Evolutionary conservation across 345 rosid species (phyloP), one percentile per base, ranked within the genome.

Genomic region (Triadica sebifera): DNA sequence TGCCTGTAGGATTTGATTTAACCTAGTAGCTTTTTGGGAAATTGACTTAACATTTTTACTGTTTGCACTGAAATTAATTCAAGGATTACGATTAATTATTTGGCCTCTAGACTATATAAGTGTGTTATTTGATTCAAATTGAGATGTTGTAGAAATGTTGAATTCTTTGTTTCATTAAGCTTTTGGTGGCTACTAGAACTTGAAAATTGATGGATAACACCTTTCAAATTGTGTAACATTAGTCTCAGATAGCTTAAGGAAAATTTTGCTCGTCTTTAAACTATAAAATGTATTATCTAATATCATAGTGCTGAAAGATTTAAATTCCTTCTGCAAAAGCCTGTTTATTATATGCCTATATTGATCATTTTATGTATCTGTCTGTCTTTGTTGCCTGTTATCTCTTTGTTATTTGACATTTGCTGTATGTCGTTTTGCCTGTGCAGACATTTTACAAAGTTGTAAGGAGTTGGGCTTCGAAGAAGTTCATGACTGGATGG

Each of bases 401-500:
- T n/a, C 12, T 65, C 12, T 70, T 51, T 51, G 45, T 69, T 19
- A 46, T 60, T 70, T 78, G 38, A 78, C 59, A n/a, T 68, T 70
- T 63, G 19, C 68, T 65, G 22, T 38, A 47, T 65, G 24, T 24
- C 20, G 10, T 8, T 75, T 75, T 65, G 9, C 46, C 65, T 76
- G 20, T 88, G 84, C 80, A 93, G 98, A 91, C 97, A 0, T 90
- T 91, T 83, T 90, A 85, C 91, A 93, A 89, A 80, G 89, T 96
- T 69, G 74, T 91, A 76, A 81, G 91, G 84, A 93, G 99, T 90
- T 96, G 99, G 99, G 97, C 98, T 58, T 93, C 98, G 4, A 96
- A 96, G 70, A 96, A 96, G 85, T 96, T 96, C 86, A 91, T 96
- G 95, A 93, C 97, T 56, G 98, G 99, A 88, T 93, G 98, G 99